Evolutionary conservation across 2,329 filamentous ascomycete species (phyloP), one percentile per base, ranked within the genome.

Genomic region (Elsinoe ampelina): DNA sequence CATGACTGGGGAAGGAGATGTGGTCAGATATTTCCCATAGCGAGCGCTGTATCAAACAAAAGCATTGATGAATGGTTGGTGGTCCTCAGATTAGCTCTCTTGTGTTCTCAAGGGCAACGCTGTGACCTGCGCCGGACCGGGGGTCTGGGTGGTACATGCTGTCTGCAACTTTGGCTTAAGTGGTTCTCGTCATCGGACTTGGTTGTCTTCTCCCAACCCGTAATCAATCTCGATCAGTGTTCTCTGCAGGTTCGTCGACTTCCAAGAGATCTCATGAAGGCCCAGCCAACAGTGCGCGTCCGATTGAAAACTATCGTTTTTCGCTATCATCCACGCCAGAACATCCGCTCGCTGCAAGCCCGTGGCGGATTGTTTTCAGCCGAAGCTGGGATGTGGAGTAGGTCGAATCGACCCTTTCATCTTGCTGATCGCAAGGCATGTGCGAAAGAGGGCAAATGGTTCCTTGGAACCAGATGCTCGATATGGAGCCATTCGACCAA

Each of bases 271-370:
- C 64, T 57, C 54, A 48, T 58, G 50, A 17, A 56, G 59, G 62
- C 65, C 64, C 65, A 64, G 68, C 66, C 67, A 61, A 67, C 54
- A 62, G 63, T 58, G 62, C 62, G 61, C 41, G 62, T 67, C 61
- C 67, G 67, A 67, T 70, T 70, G 67, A 70, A 70, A 70, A 70
- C 67, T 70, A 70, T 68, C 65, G 43, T 65, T 62, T 62, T 54
- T 55, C 22, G 58, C 51, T 59, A 36, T 51, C 47, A 45, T 47
- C 15, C 43, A 32, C 47, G 42, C 55, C 43, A 22, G 32, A 42
- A 51, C 42, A 20, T 38, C 55, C 26, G 54, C 54, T 52, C 26
- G 48, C 45, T 36, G n/a, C 47, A 17, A 4, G 32, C 8, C 13
- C 32, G 15, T 12, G 20, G 20, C 6, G 47, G 8, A 30, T 30